Base-by-base conservation (phyloP, 2,329 filamentous ascomycete genomes). In the Ceratocystis lukuohia region DNA sequence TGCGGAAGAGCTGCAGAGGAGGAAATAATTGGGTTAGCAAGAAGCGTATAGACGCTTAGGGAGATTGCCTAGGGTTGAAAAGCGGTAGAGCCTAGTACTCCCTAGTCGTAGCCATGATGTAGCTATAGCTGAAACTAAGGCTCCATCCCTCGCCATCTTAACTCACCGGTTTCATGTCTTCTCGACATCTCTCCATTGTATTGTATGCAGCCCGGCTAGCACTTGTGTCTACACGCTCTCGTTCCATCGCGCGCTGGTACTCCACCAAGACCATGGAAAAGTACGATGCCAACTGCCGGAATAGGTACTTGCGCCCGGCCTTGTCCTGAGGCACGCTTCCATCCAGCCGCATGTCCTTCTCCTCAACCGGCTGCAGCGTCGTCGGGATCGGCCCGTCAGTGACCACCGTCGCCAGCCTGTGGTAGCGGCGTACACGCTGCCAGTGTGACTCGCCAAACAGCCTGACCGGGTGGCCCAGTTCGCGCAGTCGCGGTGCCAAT, bases 231-330 rank as follows among this genome's bases (percentile, higher is more conserved):
- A 75, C 75, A 71, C 76, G 78, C 72, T 83, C 78, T 68, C 86
- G 84, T 71, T 88, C 84, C 71, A 99, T 83, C 4, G 92, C 91
- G 50, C 78, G 74, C 71, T 92, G 85, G 88, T 95, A 99, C 75
- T 95, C 93, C 57, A 81, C 83, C 67, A 99, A 79, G n/a, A 99
- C 85, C 85, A 99, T 91, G 65, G 89, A 95, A 78, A 99, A 97
- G 79, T 96, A 99, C 62, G 89, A 94, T 22, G 89, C 89, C 66
- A 99, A 80, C 75, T 99, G 93, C 10, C 93, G 82, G 77, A 88
- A 93, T 50, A 99, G 78, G 75, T 88, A 91, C 57, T 82, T 78
- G 59, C 85, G 83, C 0, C 80, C 88, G 50, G 86, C 83, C 22
- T 78, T 78, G 70, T 92, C 88, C 71, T 78, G 80, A 1, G 84